Percentiles rank a stretch among this genome's conserved stretches.
phyloP scores from a whole-genome alignment of 1,139 yeast genomes.

The Hyphopichia burtonii region DNA sequence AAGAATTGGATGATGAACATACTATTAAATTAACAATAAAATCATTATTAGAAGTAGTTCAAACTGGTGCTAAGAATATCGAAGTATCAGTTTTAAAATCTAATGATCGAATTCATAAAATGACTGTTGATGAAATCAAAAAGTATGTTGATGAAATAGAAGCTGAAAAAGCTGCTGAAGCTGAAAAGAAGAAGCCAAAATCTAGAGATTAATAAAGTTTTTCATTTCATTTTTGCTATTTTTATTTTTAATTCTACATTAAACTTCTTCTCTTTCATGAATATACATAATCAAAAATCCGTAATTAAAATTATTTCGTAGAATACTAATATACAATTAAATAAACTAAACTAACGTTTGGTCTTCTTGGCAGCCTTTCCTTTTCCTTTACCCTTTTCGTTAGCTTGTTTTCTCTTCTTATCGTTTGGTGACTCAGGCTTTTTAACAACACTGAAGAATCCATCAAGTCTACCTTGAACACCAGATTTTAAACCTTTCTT shows the following conservation, averaged over 20 bases:
- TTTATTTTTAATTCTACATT: neutral
- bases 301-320: neutral
- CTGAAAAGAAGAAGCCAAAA: constrained; percentile 75
- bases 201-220: constrained; percentile 16
- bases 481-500: constrained; percentile 82
- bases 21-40: constrained; percentile 82
- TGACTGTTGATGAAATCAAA: constrained; percentile 72
- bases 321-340: neutral
- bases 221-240: neutral
- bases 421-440: constrained; percentile 29
- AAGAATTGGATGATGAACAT: constrained; percentile 64
- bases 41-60: constrained; percentile 91
- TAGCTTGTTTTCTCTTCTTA: constrained; percentile 22
- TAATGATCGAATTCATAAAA: constrained; percentile 49
- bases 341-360: constrained; percentile 6
- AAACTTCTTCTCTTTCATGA: neutral
- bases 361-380: constrained; percentile 17
- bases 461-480: constrained; percentile 89
- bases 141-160: constrained; percentile 80
- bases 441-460: constrained; percentile 77
- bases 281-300: neutral
- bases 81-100: constrained; percentile 89
- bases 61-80: constrained; percentile 95
- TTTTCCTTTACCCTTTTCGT: constrained; percentile 17
- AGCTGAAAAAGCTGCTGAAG: constrained; percentile 87